Conservation (phyloP, 257 asterid species). For the Verbascum thapsus region DNA sequence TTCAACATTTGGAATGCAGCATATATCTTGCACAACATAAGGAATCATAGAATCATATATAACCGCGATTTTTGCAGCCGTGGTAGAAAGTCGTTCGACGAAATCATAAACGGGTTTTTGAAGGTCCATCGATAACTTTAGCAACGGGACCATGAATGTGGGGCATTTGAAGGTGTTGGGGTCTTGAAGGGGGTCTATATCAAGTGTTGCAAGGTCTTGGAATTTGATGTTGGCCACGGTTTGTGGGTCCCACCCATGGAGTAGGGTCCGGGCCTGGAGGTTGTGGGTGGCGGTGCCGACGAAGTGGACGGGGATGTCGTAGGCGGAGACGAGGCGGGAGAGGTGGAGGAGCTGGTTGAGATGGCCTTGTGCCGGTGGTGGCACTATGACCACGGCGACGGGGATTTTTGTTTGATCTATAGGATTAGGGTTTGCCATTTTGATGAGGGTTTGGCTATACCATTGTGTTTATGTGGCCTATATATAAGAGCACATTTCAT, state of each 20-base stretch:
- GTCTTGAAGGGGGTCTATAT: slow-evolving; percentile 27
- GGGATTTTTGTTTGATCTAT: too few relatives aligned
- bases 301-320: slow-evolving; percentile 26
- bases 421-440: not conserved
- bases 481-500: too few relatives aligned
- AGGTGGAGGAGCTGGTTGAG: slow-evolving; percentile 34
- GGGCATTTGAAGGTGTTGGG: slow-evolving; percentile 33
- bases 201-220: slow-evolving; percentile 27
- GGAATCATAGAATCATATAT: slow-evolving; percentile 39
- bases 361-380: slow-evolving; percentile 35
- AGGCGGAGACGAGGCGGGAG: slow-evolving; percentile 24
- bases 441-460: not conserved
- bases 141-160: slow-evolving; percentile 33
- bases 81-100: not conserved
- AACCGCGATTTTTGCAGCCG: slow-evolving; percentile 24
- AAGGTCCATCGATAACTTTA: slow-evolving; percentile 30
- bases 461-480: not conserved
- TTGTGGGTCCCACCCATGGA: slow-evolving; percentile 28
- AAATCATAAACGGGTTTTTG: slow-evolving; percentile 29
- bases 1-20: slow-evolving; percentile 29
- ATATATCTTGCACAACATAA: slow-evolving; percentile 32
- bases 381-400: slow-evolving; percentile 28
- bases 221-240: slow-evolving; percentile 11
- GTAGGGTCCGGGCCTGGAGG: slow-evolving; percentile 19
- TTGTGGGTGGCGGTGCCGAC: slow-evolving; percentile 28